Evolutionary conservation across 2,329 filamentous ascomycete genomes (phyloP), one percentile per base, ranked within the genome.

Genomic region (Blastomyces percursus): DNA sequence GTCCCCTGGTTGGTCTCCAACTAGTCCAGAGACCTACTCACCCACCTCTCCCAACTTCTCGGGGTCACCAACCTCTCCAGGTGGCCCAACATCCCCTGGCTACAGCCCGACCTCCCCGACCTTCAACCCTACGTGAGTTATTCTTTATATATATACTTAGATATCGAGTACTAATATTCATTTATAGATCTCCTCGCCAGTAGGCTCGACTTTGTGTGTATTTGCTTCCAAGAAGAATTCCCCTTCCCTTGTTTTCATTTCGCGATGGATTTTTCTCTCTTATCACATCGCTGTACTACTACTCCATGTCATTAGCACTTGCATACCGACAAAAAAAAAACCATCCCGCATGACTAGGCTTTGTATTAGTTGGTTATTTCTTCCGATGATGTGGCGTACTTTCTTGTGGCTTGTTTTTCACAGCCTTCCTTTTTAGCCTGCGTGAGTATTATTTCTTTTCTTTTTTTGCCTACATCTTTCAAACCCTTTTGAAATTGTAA

Each of bases 1-100:
- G 46, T 84, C 81, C 64, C 80, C 81, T 67, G 78, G 78, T 55
- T 80, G 77, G 73, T 76, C 74, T 63, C 75, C 77, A 24, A 79
- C 78, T 52, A 78, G 76, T 63, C 78, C 79, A 64, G 73, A 78
- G 69, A 73, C 74, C 21, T 80, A 79, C 65, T 82, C 80, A 63
- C 81, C 81, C 32, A 79, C 76, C 46, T 80, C 77, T 65, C 77
- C 78, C 42, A 77, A 78, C 64, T 79, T 80, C 67, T 74, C 76
- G 70, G 75, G 75, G 63, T 77, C 75, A 35, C 75, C 76, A 67
- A 78, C 75, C 64, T 77, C 75, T 58, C 73, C 73, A 64, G 71
- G 72, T 61, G 72, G 73, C 35, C 74, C 75, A 55, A 75, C 74
- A 7, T 76, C 75, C 60, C 75, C 75, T 62, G 74, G 73, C 35